Conservation (phyloP, 139 green algal genomes). For the Tetradesmus lagerheimii region DNA sequence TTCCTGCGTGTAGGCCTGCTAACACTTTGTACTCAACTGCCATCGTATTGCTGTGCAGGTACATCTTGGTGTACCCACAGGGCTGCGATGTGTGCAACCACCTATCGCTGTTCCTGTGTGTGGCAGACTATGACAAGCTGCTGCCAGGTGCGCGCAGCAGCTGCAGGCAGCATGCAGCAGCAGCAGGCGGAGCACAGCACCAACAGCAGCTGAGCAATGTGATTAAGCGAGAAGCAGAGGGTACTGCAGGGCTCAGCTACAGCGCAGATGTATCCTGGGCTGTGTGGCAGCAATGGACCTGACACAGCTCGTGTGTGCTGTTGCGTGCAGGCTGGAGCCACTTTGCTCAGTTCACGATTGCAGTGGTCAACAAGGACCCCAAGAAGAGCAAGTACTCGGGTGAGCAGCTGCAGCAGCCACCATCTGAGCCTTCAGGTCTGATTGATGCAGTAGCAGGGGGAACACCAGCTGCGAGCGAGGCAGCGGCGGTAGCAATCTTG, state of each 20-base stretch:
- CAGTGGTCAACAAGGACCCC: constrained; percentile 98
- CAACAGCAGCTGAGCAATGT: not conserved
- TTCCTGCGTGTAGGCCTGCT: not conserved
- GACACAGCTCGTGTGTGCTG: not conserved
- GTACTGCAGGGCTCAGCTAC: not conserved
- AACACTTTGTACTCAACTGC: not conserved
- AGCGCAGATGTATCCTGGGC: not conserved
- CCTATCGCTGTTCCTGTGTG: constrained; percentile 98
- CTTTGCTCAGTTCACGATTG: constrained; percentile 99
- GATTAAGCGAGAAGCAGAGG: not conserved
- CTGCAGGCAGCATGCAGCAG: not conserved
- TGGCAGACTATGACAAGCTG: constrained; percentile 99
- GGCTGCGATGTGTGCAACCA: constrained; percentile 99
- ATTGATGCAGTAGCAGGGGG: not conserved
- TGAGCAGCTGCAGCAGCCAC: constrained; percentile 50
- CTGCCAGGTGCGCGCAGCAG: constrained; percentile 81
- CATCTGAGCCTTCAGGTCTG: not conserved
- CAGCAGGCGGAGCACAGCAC: not conserved
- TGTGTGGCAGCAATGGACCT: not conserved
- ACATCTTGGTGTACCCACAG: constrained; percentile 90
- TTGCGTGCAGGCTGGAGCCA: constrained; percentile 92
- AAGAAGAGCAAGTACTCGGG: constrained; percentile 98
- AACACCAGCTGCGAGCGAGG: not conserved
- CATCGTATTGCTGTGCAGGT: not conserved
- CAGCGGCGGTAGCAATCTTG: not conserved